phyloP scores from a whole-genome alignment of 371 early-diverging fungal species.

The Mucor mucedo region DNA sequence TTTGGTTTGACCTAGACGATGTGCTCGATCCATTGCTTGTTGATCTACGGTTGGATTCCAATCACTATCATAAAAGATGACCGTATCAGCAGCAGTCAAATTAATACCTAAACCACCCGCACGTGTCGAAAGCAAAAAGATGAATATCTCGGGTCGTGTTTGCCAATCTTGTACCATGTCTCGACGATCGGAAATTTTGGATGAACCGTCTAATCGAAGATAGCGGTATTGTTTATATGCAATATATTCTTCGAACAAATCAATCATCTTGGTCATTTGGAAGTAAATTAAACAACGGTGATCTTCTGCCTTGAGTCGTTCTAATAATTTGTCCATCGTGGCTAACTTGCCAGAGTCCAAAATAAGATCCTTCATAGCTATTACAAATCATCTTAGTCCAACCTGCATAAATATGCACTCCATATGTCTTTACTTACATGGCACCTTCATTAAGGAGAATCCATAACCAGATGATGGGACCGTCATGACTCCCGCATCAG shows the following conservation, averaged over 20 bases:
- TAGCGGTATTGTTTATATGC: constrained; percentile 90
- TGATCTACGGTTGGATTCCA: constrained; percentile 99
- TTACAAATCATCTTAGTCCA: constrained; percentile 10
- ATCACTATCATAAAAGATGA: constrained; percentile 99
- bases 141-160: constrained; percentile 89
- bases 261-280: constrained; percentile 99
- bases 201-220: constrained; percentile 95
- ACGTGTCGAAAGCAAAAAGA: constrained; percentile 97
- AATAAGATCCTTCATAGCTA: constrained; percentile 84
- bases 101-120: constrained; percentile 99
- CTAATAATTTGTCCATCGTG: constrained; percentile 86
- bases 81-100: constrained; percentile 99
- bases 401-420: not conserved
- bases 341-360: constrained; percentile 95
- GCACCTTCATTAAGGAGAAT: constrained; percentile 52
- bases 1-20: constrained; percentile 96
- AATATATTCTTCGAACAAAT: constrained; percentile 95
- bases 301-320: constrained; percentile 87
- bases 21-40: constrained; percentile 98
- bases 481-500: constrained; percentile 42
- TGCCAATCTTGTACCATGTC: constrained; percentile 96
- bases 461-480: constrained; percentile 44
- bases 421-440: constrained; percentile 30
- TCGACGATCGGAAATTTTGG: constrained; percentile 89
- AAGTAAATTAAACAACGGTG: constrained; percentile 97